Conservation (phyloP, 2,329 filamentous ascomycete genomes). For the Fusarium gaditjirri region DNA sequence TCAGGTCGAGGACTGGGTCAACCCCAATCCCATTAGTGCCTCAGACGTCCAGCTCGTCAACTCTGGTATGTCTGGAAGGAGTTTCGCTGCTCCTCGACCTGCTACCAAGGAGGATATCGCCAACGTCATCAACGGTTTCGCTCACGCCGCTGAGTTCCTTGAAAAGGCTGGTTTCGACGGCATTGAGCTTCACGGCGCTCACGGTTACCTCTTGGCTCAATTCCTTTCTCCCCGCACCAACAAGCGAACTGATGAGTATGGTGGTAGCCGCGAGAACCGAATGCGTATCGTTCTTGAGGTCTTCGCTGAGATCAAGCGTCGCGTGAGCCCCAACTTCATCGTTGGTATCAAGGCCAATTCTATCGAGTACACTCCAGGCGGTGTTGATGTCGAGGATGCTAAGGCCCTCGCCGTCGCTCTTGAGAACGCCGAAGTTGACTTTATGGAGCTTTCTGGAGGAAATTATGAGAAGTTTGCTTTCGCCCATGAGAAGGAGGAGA, state of each 20-base stretch:
- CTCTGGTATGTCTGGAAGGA: constrained; percentile 61
- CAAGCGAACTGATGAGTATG: constrained; percentile 63
- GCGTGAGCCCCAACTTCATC: constrained; percentile 54
- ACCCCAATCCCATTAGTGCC: constrained; percentile 53
- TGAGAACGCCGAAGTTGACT: constrained; percentile 61
- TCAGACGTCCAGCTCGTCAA: constrained; percentile 64
- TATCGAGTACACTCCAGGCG: constrained; percentile 63
- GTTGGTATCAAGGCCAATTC: constrained; percentile 66
- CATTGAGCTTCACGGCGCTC: constrained; percentile 28
- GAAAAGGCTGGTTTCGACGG: constrained; percentile 36
- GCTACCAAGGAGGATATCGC: constrained; percentile 31
- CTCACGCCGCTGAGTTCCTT: constrained; percentile 57
- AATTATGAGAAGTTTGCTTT: constrained; percentile 66
- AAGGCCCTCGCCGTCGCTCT: constrained; percentile 57
- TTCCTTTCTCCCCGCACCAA: constrained; percentile 58
- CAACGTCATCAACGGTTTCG: constrained; percentile 23
- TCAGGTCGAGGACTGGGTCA: constrained; percentile 30
- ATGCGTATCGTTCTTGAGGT: constrained; percentile 57
- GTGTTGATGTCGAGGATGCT: constrained; percentile 61
- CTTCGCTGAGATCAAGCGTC: constrained; percentile 56
- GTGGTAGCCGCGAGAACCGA: constrained; percentile 57
- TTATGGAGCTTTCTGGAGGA: constrained; percentile 68
- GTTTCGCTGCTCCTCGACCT: constrained; percentile 47
- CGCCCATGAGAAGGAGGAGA: constrained; percentile 61
- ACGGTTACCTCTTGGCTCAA: constrained; percentile 59